A percentile compares a stretch with the other conserved stretches of the same genome.
Evolutionary conservation across 345 rosid species (phyloP).

Genomic region (Theobroma cacao): DNA sequence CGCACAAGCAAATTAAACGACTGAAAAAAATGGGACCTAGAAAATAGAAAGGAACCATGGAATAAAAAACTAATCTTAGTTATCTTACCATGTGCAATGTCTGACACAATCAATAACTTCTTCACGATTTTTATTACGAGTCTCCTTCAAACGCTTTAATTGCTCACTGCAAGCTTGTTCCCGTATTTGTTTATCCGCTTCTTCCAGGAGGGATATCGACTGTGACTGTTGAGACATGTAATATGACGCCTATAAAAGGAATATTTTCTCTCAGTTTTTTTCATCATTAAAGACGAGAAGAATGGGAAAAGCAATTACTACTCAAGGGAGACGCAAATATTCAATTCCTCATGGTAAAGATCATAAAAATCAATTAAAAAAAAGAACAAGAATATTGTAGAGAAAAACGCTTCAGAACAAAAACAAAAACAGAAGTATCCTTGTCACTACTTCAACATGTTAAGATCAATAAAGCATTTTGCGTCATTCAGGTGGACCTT

Average conservation of each 20-base stretch:
- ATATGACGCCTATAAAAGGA: constrained; percentile 70
- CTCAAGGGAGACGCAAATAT: background rate
- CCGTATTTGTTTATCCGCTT: constrained; percentile 87
- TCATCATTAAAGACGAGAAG: background rate
- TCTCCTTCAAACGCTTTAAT: constrained; percentile 83
- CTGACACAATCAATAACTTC: constrained; percentile 85
- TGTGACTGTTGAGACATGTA: constrained; percentile 89
- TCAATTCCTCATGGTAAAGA: background rate
- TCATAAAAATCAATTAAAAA: background rate
- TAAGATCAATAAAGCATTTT: background rate
- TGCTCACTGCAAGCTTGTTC: constrained; percentile 67
- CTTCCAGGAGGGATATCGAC: constrained; percentile 79
- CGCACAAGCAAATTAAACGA: background rate
- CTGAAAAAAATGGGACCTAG: constrained; percentile 1
- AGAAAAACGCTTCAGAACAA: background rate
- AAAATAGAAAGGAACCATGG: constrained; percentile 8
- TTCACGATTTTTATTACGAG: constrained; percentile 78
- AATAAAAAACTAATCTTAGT: constrained; percentile 2
- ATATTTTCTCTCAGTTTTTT: constrained; percentile 24
- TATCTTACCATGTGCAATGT: constrained; percentile 81
- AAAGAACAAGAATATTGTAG: too few relatives aligned
- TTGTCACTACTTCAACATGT: background rate
- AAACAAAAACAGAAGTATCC: background rate
- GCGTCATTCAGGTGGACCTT: background rate
- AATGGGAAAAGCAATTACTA: background rate